Base-by-base conservation (phyloP, 768 basidiomycete genomes). In the Podaxis sp. region DNA sequence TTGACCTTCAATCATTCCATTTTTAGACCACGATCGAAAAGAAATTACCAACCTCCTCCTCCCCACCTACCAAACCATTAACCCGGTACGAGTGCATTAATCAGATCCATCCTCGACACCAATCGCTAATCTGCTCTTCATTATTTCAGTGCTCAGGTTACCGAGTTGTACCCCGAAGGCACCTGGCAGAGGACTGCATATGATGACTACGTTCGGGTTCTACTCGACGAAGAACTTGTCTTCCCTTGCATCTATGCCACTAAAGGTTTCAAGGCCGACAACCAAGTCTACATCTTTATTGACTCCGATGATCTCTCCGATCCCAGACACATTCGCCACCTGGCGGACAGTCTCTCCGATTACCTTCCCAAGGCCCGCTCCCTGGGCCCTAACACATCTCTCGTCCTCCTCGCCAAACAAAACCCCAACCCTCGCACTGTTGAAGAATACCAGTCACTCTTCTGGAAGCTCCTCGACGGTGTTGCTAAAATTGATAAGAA, bases 321-420 rank as follows among this genome's bases (percentile, higher is more conserved):
- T 32, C 32, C 32, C 9, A 25, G 11, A 6, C 47, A 21, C 47
- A 48, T 21, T 48, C 47, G 47, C n/a, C 18, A 4, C 10, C 47
- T 48, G 21, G 47, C 47, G 18, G 47, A 48, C 13, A 21, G 47
- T 25, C 47, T 48, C 16, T 4, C 47, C 14, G 47, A 48, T 48
- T 48, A 48, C 47, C 47, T 48, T 23, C 47, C 47, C 18, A 48
- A 48, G 18, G 47, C 47, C 47, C 47, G 47, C 47, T 48, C 47
- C 21, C 10, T 52, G n/a, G 50, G 50, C 11, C 50, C 50, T 3
- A 27, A 52, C 32, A 52, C 50, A 13, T 28, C 50, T 16, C 50
- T 35, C 50, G 50, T 52, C n/a, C 50, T 52, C 50, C 50, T 52
- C 25, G 50, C 50, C 25, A 52, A 52, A 16, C 50, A 52, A 27